Base-by-base conservation (phyloP, 371 early-diverging fungal genomes). In the Mortierella sp. region DNA sequence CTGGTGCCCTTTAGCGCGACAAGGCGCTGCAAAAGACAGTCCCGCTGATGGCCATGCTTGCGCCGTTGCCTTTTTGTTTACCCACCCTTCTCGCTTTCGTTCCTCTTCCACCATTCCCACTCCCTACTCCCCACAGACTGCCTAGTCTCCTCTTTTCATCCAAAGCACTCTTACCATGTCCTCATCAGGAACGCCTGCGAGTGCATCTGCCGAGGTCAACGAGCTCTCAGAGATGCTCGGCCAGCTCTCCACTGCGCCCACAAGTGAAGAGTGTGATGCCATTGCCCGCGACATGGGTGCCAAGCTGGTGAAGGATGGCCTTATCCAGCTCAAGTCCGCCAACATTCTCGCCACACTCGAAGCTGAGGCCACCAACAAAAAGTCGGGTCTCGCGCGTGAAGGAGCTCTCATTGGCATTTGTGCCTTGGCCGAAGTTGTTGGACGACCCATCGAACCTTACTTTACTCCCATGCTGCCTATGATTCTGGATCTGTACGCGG, bases 351-450 rank as follows among this genome's bases (percentile, higher is more conserved):
- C 80, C 52, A 78, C 81, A 63, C 78, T 92, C 60, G 60, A 79
- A 55, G 79, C 84, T 49, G 86, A 87, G 28, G 76, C 87, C 39
- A 66, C 55, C 21, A 85, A 86, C 82, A 89, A 90, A 81, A 90
- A 90, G 84, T 85, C 79, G 37, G 88, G 85, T 24, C 71, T 78
- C 40, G 89, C 88, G 12, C 85, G 91, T 49, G 86, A 86, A 51
- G 88, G 88, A 43, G 91, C 90, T 31, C 62, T 90, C 61, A 82
- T 90, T 50, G 88, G 84, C 37, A 67, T 91, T 71, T 79, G 82
- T 52, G 88, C 88, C 28, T 53, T 92, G 46, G 81, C 81, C 60
- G 81, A 85, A 51, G 71, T 78, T 45, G 76, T 83, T 10, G 84
- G 85, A 63, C 81, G 83, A 43, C 65, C 77, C 0, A 76, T 78